Base-by-base conservation (phyloP, 1,284 basidiomycete species). In the Cutaneotrichosporon sp. region DNA sequence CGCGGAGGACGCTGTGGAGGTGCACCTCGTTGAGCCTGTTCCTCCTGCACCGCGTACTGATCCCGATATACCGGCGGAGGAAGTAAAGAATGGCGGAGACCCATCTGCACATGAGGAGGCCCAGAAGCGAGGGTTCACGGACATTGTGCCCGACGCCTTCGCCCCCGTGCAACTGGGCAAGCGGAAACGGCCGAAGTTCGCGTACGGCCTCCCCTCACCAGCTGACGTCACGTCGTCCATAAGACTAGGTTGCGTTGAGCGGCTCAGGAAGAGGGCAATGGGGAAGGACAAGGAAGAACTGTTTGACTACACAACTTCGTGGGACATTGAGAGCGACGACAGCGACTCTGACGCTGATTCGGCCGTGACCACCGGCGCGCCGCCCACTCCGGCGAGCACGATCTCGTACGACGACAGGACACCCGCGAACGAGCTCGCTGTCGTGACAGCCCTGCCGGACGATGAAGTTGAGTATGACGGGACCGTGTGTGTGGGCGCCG, bases 361-460 rank as follows among this genome's bases (percentile, higher is more conserved):
- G 24, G 54, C 56, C 3, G 22, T 49, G 16, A 65, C 63, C 25
- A 64, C 67, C 1, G 62, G 61, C 14, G 64, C 57, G 4, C 71
- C 71, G 10, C 71, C 70, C 3, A 73, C 71, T 3, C 69, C 69
- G 1, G 52, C 60, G 3, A 66, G 66, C 1, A 45, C 54, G 10
- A 48, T 50, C 4, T 63, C 60, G 19, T 25, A 41, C 12, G 61
- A 64, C 10, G 54, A 57, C 20, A 14, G 35, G 10, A 55, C 61
- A n/a, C 55, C 55, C 1, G 46, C 43, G 8, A 38, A 37, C 14
- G 34, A 33, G 19, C 34, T 43, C 19, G 39, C 27, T 7, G 49
- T 26, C 3, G 48, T 38, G 29, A 41, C 55, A 16, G 33, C 46
- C 10, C 46, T 50, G 0, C 42, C 51, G 3, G 49, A 58, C 43